Evolutionary conservation across 495 filamentous ascomycete genomes (phyloP), one percentile per base, ranked within the genome.

Genomic region (Aspergillus kassunensis): DNA sequence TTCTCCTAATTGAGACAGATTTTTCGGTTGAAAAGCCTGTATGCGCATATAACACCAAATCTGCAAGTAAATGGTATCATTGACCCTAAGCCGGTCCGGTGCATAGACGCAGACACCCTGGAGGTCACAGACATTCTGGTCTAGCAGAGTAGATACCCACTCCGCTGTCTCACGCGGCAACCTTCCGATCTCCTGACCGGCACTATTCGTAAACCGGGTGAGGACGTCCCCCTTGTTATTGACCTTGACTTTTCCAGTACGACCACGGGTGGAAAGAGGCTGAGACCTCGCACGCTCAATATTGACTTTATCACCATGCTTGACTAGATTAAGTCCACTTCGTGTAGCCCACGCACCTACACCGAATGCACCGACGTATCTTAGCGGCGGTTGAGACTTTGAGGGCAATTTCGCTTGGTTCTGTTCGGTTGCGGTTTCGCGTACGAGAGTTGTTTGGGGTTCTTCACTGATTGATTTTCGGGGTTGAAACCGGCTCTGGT

Each of bases 281-380:
- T 84, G 83, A 6, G 85, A 85, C 67, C 84, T 91, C 44, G 89
- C 83, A 24, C 93, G 85, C 66, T 97, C 93, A 43, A 98, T 96
- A 42, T 76, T 85, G 54, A 97, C 83, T 18, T 66, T 43, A 54
- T 97, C 91, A 1, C 84, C 89, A 61, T 92, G 86, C 44, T 80
- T 84, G 33, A 97, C 53, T 6, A 96, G 65, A 23, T 76, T 80
- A 3, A 62, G 71, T 3, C 93, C 93, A 61, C 89, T 96, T 58
- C 82, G 80, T n/a, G 93, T 97, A 34, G 89, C 81, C 93, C 93
- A 98, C 7, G 83, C 92, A 25, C 83, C 88, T 6, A 89, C 91
- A 13, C 95, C 93, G 70, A 97, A 95, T 0, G 89, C 88, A 23
- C 93, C 93, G 41, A 97, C 76, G 62, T 96, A 98, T 61, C 95